Base-by-base conservation (phyloP, 768 basidiomycete genomes). In the Phanerodontia chrysosporium region DNA sequence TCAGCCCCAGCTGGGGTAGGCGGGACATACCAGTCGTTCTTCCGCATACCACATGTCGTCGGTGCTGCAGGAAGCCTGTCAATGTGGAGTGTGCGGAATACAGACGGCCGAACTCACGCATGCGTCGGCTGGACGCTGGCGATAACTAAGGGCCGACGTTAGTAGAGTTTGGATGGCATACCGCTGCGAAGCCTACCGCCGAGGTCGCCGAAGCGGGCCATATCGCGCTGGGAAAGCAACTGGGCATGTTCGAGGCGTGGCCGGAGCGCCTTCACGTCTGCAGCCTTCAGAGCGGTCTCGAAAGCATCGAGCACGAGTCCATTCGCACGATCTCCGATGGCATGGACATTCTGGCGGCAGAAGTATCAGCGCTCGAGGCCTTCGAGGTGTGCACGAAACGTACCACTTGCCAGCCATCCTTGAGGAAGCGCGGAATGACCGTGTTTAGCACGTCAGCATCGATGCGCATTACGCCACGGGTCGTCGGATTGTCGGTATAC, bases 41-140 rank as follows among this genome's bases (percentile, higher is more conserved):
- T 95, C 83, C 7, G 90, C 93, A 69, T 89, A 96, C 81, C 86
- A 87, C 93, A 96, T 95, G 66, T 92, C 91, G 62, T 87, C 89
- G 61, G 81, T 87, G 55, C 87, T 89, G 65, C 58, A 14, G 27
- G 18, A 48, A 35, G 28, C 56, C n/a, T 45, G 58, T 51, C 45
- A 62, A 51, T 44, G 45, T 39, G 30, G 59, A 45, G 25, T 60
- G 32, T 27, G 44, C 59, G 49, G 18, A 35, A 42, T 21, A 49
- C 35, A 48, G 32, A 18, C 22, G 35, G 36, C 27, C 45, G 39
- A 29, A 81, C 89, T 67, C 67, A 92, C 83, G 82, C 91, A 75
- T 95, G 93, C 3, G 90, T 93, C 14, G 94, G 93, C 70, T 96
- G 94, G 12, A 95, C 79, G 66, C 90, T 94, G 18, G 89, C 92